phyloP scores from a whole-genome alignment of 345 rosid genomes.

The Rhizophora apiculata region DNA sequence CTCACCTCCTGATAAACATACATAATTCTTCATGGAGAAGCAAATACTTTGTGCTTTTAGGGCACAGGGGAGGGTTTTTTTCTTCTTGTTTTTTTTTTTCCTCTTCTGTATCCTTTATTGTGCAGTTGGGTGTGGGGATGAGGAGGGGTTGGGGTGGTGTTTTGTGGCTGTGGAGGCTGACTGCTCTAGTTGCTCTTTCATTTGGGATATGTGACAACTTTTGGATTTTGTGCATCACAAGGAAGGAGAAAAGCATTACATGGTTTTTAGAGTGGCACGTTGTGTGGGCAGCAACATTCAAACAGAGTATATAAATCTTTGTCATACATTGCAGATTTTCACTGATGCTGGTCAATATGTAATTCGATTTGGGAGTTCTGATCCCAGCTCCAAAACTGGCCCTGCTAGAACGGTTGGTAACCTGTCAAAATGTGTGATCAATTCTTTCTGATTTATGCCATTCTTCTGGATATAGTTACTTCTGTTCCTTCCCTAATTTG shows the following conservation, averaged over 20 bases:
- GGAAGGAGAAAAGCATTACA: neutral
- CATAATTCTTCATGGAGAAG: no score
- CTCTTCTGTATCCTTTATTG: no score
- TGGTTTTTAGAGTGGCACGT: neutral
- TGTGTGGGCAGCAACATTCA: neutral
- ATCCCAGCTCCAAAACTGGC: conserved; percentile 54
- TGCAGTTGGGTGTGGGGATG: no score
- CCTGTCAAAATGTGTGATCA: neutral
- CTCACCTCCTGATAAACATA: no score
- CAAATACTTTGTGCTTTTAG: no score
- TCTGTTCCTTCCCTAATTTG: conserved; percentile 3
- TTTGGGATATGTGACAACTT: no score
- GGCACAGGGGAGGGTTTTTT: no score
- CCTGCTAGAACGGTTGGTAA: conserved; percentile 61
- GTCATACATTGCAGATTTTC: conserved; percentile 51
- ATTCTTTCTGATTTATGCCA: neutral
- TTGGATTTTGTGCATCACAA: neutral
- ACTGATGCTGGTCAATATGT: conserved; percentile 99
- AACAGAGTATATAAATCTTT: neutral
- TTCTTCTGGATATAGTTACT: neutral
- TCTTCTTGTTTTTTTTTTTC: no score
- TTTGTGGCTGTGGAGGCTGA: no score
- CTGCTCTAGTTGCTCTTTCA: no score
- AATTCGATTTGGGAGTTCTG: conserved; percentile 80
- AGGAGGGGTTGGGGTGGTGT: no score